Conservation (phyloP, 768 basidiomycete genomes). For the Macrolepiota dolichaula region DNA sequence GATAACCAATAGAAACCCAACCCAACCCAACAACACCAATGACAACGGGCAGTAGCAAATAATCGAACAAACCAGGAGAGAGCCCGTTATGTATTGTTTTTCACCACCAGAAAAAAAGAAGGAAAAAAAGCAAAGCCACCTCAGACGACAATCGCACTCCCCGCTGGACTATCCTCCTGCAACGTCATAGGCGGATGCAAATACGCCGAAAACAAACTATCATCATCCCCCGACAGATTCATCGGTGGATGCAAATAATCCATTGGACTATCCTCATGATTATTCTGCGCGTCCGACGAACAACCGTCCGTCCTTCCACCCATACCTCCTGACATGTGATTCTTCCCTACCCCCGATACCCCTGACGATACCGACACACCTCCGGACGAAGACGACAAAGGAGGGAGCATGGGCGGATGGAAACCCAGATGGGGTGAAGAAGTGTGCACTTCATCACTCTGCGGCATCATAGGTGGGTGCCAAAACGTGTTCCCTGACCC, state of each 20-base stretch:
- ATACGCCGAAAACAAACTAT: slow-evolving; percentile 49
- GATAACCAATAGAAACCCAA: slow-evolving; percentile 9
- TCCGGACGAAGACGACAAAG: slow-evolving; percentile 12
- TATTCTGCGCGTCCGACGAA: neutral
- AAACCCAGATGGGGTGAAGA: neutral
- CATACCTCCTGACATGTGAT: neutral
- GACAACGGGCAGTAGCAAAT: neutral
- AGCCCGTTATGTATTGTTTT: slow-evolving; percentile 1
- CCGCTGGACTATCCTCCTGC: slow-evolving; percentile 29
- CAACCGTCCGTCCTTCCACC: slow-evolving; percentile 4
- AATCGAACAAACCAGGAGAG: neutral
- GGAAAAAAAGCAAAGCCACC: no score
- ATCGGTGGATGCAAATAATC: slow-evolving; percentile 68
- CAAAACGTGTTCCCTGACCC: slow-evolving; percentile 65
- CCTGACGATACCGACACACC: neutral
- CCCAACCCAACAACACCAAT: neutral
- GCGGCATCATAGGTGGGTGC: slow-evolving; percentile 75
- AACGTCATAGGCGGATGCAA: slow-evolving; percentile 44
- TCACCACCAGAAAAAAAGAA: no score
- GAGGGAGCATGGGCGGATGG: slow-evolving; percentile 45
- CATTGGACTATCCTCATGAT: slow-evolving; percentile 59
- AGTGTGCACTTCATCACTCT: slow-evolving; percentile 29
- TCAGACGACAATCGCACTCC: slow-evolving; percentile 21
- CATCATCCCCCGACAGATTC: slow-evolving; percentile 46
- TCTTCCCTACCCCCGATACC: neutral